phyloP scores from a whole-genome alignment of 495 filamentous ascomycete genomes.

The Aspergillus olivimuriae region DNA sequence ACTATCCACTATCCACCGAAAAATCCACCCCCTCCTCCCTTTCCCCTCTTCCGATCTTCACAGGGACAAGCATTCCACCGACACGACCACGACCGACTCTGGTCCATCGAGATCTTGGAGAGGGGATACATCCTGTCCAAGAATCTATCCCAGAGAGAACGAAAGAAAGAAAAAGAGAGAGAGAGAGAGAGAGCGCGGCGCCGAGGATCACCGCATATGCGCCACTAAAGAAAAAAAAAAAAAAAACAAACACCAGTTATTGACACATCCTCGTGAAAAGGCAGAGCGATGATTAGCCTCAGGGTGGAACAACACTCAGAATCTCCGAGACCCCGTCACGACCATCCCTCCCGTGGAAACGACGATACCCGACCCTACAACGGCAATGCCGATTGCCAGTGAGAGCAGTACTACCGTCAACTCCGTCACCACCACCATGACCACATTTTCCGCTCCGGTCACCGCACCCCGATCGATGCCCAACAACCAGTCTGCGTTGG shows the following conservation, averaged over 20 bases:
- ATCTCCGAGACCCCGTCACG: conserved; percentile 38
- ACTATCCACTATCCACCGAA: conserved; percentile 4
- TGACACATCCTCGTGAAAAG: conserved; percentile 32
- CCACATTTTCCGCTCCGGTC: conserved; percentile 40
- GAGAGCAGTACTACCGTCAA: conserved; percentile 34
- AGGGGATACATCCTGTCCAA: neutral
- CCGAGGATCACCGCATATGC: neutral
- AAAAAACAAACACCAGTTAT: conserved; percentile 11
- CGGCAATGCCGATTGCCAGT: conserved; percentile 46
- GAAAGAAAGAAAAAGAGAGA: neutral
- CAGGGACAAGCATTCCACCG: neutral
- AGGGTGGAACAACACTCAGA: conserved; percentile 44
- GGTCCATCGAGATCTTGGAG: neutral
- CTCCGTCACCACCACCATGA: conserved; percentile 39
- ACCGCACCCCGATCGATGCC: conserved; percentile 38
- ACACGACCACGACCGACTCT: neutral
- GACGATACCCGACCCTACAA: conserved; percentile 29
- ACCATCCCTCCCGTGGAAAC: conserved; percentile 34
- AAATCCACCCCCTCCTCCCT: conserved; percentile 15
- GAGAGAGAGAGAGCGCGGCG: neutral
- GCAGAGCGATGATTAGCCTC: conserved; percentile 49
- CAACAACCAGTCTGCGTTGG: conserved; percentile 41
- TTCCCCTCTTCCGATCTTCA: conserved; percentile 8
- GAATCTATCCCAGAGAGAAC: neutral
- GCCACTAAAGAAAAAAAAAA: neutral